phyloP scores from a whole-genome alignment of 2,329 filamentous ascomycete genomes.

The Aspergillus sp. region DNA sequence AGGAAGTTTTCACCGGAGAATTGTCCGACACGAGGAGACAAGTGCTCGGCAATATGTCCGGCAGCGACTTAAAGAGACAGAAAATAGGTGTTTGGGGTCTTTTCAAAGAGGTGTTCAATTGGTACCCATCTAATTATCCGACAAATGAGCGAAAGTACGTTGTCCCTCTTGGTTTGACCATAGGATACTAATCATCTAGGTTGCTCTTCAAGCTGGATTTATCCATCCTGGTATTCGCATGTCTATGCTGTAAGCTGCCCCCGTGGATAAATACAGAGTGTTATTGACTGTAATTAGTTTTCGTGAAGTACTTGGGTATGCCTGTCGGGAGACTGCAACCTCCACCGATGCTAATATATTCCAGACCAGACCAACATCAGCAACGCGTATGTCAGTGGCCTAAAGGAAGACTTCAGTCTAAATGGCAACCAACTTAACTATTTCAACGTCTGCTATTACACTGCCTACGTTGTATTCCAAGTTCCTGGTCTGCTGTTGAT shows the following conservation, averaged over 20 bases:
- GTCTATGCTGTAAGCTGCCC: conserved; percentile 31
- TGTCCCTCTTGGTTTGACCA: neutral
- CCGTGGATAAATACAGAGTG: rapidly evolving
- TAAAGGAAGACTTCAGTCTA: conserved; percentile 35
- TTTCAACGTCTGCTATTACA: conserved; percentile 34
- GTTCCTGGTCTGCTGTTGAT: conserved; percentile 32
- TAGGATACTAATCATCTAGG: conserved; percentile 15
- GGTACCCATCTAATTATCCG: conserved; percentile 35
- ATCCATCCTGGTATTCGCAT: conserved; percentile 34
- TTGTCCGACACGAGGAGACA: neutral
- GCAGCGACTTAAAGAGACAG: conserved; percentile 4
- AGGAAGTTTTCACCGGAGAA: neutral
- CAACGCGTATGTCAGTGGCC: conserved; percentile 37
- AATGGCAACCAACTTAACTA: conserved; percentile 36
- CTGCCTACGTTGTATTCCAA: conserved; percentile 35
- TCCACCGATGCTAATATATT: neutral
- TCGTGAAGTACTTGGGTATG: conserved; percentile 31
- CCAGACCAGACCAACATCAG: conserved; percentile 36
- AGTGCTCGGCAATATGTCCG: conserved; percentile 18
- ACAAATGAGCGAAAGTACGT: conserved; percentile 32
- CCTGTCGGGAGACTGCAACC: no score
- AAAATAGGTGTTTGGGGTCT: conserved; percentile 19
- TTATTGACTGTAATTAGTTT: conserved; percentile 21
- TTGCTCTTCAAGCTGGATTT: conserved; percentile 35
- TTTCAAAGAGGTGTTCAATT: conserved; percentile 36